Conservation (phyloP, 2,329 filamentous ascomycete species). For the Cryphonectria japonica region DNA sequence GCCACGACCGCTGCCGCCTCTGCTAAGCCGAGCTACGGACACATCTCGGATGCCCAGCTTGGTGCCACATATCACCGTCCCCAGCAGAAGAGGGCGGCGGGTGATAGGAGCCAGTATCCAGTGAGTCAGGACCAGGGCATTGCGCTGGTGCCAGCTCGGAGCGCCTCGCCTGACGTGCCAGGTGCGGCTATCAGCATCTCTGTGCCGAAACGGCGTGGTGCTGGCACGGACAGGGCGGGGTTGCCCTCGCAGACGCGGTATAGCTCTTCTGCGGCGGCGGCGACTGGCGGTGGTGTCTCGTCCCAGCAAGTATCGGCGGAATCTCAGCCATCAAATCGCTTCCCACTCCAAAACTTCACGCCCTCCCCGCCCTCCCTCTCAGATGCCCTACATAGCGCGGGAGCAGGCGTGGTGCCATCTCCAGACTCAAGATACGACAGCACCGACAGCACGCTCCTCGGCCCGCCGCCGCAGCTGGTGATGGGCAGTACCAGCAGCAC, state of each 20-base stretch:
- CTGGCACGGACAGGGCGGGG: conserved; percentile 16
- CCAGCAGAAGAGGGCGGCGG: not conserved
- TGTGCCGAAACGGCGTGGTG: conserved; percentile 3
- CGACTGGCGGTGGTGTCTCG: conserved; percentile 4
- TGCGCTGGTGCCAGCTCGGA: conserved; percentile 18
- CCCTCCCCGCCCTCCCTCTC: conserved; percentile 23
- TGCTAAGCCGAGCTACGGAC: conserved; percentile 11
- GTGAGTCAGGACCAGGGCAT: conserved; percentile 22
- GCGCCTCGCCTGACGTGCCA: conserved; percentile 25
- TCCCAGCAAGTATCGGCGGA: conserved; percentile 10
- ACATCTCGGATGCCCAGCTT: conserved; percentile 8
- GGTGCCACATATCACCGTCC: not conserved
- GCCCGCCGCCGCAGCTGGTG: conserved; percentile 7
- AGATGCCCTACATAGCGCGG: not conserved
- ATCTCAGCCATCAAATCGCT: not conserved
- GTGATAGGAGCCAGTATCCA: conserved; percentile 19
- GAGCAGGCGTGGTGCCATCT: not conserved
- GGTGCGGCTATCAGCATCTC: conserved; percentile 5
- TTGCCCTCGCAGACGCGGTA: conserved; percentile 23
- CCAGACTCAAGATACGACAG: not conserved
- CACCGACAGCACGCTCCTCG: conserved; percentile 27
- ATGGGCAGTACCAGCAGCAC: not conserved
- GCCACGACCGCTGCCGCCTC: conserved; percentile 28
- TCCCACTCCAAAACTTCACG: conserved; percentile 11
- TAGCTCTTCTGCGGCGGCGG: not conserved